Percentiles rank a stretch among this genome's conserved stretches.
Evolutionary conservation across 106 monocot genomes (phyloP).

Genomic region (Chionographis japonica): DNA sequence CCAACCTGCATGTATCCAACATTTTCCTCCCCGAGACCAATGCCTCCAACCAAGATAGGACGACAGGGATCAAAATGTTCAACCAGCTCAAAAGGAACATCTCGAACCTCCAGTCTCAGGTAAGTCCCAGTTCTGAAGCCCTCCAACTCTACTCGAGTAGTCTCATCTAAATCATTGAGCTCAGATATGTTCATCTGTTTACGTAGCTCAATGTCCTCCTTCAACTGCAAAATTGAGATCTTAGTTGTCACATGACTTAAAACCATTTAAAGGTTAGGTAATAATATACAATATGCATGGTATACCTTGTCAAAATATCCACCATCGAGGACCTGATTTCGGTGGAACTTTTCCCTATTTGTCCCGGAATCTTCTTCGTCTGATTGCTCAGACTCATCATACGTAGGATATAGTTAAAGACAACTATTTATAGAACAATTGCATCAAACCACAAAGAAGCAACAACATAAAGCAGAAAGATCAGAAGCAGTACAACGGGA

Average conservation of each 20-base stretch:
- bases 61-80: conserved; percentile 93
- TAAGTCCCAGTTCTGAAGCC: conserved; percentile 89
- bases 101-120: conserved; percentile 82
- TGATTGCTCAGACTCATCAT: conserved; percentile 63
- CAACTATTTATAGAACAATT: not conserved
- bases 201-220: conserved; percentile 87
- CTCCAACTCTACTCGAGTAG: conserved; percentile 72
- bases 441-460: not conserved
- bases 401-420: conserved; percentile 66
- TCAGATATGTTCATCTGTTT: conserved; percentile 84
- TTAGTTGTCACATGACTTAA: not conserved
- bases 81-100: conserved; percentile 94
- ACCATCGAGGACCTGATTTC: conserved; percentile 29
- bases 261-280: not conserved
- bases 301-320: conserved; percentile 91
- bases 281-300: not conserved
- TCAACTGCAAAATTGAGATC: conserved; percentile 50
- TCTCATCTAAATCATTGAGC: conserved; percentile 94
- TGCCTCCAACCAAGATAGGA: conserved; percentile 90
- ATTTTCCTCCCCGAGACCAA: conserved; percentile 83
- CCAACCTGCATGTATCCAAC: conserved; percentile 95
- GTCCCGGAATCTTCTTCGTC: conserved; percentile 49
- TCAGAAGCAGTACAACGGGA: not conserved
- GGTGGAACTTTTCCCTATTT: conserved; percentile 27
- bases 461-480: not conserved